These are phyloP conservation scores for Protea cynaroides DNA, from an alignment of 164 flowering plant species.

Conservation along the genomic window DNA sequence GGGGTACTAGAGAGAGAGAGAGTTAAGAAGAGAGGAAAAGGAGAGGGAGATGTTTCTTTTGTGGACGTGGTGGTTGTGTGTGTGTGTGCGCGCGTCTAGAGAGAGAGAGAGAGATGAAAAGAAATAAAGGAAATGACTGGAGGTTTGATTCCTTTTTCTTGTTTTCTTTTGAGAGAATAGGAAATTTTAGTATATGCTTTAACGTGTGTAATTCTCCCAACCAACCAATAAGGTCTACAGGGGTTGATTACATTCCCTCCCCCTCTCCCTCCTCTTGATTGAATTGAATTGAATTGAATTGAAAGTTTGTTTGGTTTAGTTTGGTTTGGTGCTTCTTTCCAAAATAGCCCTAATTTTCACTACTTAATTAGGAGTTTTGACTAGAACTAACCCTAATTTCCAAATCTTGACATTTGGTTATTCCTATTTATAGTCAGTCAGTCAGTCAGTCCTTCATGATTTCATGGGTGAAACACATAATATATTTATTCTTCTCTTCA, in stretches of 20 bases:
- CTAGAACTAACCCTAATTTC: slow-evolving; percentile 13
- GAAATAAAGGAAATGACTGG: slow-evolving; percentile 9
- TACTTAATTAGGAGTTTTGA: slow-evolving; percentile 8
- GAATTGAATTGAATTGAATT: slow-evolving; percentile 23
- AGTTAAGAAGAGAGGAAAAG: slow-evolving; percentile 3
- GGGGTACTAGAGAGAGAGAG: slow-evolving; percentile 24
- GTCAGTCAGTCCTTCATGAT: slow-evolving; percentile 25
- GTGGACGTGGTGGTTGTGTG: slow-evolving; percentile 45
- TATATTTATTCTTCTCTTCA: background rate
- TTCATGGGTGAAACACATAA: slow-evolving; percentile 15
- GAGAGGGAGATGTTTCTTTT: slow-evolving; percentile 16
- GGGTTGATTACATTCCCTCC: slow-evolving; percentile 12
- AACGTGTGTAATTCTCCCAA: slow-evolving; percentile 38
- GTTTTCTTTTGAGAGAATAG: slow-evolving; percentile 24
- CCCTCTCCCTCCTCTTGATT: slow-evolving; percentile 13
- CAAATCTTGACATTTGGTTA: slow-evolving; percentile 12
- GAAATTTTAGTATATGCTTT: slow-evolving; percentile 24
- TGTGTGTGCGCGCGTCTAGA: no score
- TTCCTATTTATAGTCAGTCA: slow-evolving; percentile 10
- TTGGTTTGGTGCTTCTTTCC: slow-evolving; percentile 19
- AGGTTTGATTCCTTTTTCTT: slow-evolving; percentile 32
- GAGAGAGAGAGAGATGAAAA: slow-evolving; percentile 16
- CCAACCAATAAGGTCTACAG: slow-evolving; percentile 25
- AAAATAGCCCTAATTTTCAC: slow-evolving; percentile 20
- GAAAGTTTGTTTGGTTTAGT: slow-evolving; percentile 19